These are phyloP conservation scores for Microstegium vimineum DNA, from an alignment of 176 grass and related monocot genomes.

Conservation along the genomic window DNA sequence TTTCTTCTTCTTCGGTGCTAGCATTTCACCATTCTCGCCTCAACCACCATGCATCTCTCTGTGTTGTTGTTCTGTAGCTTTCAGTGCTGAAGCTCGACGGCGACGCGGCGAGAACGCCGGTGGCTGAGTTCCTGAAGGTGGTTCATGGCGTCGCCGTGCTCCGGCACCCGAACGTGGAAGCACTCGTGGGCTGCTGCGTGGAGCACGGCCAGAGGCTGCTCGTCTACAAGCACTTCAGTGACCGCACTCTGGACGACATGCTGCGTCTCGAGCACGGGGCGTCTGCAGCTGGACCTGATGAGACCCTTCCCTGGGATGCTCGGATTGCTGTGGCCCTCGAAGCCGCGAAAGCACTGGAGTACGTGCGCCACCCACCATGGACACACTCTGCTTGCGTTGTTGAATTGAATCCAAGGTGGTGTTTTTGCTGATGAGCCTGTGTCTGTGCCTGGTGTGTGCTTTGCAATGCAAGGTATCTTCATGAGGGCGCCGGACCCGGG, in stretches of 20 bases:
- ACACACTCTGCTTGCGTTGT: background rate
- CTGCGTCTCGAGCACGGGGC: conserved; percentile 1
- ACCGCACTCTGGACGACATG: conserved; percentile 33
- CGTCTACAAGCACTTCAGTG: conserved; percentile 52
- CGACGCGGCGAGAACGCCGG: background rate
- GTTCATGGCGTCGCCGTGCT: conserved; percentile 26
- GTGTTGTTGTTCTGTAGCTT: background rate
- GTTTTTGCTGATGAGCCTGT: background rate
- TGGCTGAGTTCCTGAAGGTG: conserved; percentile 30
- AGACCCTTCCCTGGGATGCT: conserved; percentile 38
- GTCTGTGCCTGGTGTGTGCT: background rate
- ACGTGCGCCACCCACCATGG: conserved; percentile 6
- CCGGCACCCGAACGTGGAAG: conserved; percentile 41
- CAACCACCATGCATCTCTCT: background rate
- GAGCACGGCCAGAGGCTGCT: conserved; percentile 50
- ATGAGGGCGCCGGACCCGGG: conserved; percentile 14
- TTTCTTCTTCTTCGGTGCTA: background rate
- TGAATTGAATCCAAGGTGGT: background rate
- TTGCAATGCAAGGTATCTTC: conserved; percentile 45
- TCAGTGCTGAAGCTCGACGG: conserved; percentile 45
- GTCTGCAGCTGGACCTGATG: background rate
- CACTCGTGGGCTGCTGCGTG: conserved; percentile 52
- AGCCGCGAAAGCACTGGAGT: conserved; percentile 53
- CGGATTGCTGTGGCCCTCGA: conserved; percentile 40
- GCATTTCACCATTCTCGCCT: background rate